Percentiles rank a stretch among this genome's conserved stretches.
phyloP scores from a whole-genome alignment of 2,329 filamentous ascomycete genomes.

The Thelonectria discophora region DNA sequence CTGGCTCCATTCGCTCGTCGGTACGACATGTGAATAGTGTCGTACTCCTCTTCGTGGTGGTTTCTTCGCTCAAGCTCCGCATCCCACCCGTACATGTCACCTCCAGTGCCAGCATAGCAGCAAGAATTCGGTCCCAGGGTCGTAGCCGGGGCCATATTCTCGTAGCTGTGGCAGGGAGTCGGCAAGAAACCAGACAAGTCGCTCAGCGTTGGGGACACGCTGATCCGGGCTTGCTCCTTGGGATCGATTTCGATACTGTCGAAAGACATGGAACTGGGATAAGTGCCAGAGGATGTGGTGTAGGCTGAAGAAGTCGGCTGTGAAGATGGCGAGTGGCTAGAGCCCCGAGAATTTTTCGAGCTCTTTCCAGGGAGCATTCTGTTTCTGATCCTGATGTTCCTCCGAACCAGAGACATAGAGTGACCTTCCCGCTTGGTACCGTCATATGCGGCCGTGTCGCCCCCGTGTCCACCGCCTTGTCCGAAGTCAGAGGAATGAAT shows the following conservation, averaged over 20 bases:
- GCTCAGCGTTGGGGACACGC: conserved; percentile 32
- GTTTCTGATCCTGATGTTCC: conserved; percentile 38
- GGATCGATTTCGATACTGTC: conserved; percentile 16
- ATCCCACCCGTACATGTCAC: conserved; percentile 64
- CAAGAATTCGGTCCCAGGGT: conserved; percentile 27
- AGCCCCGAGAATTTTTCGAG: conserved; percentile 11
- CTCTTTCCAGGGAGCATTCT: conserved; percentile 29
- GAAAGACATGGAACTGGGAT: conserved; percentile 19
- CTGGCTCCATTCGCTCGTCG: conserved; percentile 41
- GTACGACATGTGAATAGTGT: conserved; percentile 33
- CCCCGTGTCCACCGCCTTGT: conserved; percentile 46
- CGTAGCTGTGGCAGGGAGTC: conserved; percentile 39
- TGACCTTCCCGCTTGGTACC: conserved; percentile 27
- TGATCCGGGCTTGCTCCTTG: conserved; percentile 3
- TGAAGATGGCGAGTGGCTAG: conserved; percentile 8
- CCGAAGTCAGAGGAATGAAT: conserved; percentile 32
- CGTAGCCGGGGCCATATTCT: conserved; percentile 26
- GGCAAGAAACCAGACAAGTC: conserved; percentile 53
- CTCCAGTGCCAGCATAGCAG: conserved; percentile 28
- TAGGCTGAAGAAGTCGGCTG: conserved; percentile 11
- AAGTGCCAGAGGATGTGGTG: conserved; percentile 11
- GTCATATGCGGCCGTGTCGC: conserved; percentile 61
- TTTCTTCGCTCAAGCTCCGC: conserved; percentile 49
- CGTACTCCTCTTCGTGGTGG: conserved; percentile 25
- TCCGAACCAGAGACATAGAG: conserved; percentile 36